A percentile compares a stretch with the other conserved stretches of the same genome.
Conservation (phyloP, 225 moss, liverwort and hornwort genomes). For the Bryoerythrophyllum caledonicum region DNA sequence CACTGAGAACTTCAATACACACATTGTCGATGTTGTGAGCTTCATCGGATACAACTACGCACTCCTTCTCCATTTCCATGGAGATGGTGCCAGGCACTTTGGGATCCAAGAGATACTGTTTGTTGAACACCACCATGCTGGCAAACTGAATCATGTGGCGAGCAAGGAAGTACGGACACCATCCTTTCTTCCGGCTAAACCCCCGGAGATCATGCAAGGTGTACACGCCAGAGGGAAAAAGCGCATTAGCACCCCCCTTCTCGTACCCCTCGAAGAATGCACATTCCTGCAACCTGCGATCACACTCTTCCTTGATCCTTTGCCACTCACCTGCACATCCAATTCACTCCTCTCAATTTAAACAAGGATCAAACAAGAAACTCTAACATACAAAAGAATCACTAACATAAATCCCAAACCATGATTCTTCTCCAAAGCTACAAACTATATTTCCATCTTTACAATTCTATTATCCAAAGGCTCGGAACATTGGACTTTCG, state of each 20-base stretch:
- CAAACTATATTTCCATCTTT: no score
- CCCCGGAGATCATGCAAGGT: constrained; percentile 81
- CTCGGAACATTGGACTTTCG: background rate
- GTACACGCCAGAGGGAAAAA: constrained; percentile 88
- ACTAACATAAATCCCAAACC: constrained; percentile 1
- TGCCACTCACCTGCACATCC: constrained; percentile 68
- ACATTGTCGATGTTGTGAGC: no score
- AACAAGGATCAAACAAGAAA: background rate
- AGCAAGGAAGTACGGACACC: constrained; percentile 98
- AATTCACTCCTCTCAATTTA: background rate
- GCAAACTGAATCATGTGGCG: constrained; percentile 99
- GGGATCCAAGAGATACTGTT: no score
- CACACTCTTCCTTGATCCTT: constrained; percentile 97
- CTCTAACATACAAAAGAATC: background rate
- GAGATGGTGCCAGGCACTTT: no score
- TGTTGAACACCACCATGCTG: constrained; percentile 94
- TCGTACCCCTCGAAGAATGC: constrained; percentile 83
- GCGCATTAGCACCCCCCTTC: constrained; percentile 65
- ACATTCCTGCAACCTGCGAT: constrained; percentile 98
- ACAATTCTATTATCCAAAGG: background rate
- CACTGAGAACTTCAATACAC: no score
- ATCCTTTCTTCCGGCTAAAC: constrained; percentile 85
- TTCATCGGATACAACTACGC: no score
- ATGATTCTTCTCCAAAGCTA: no score
- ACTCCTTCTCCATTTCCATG: no score